A percentile compares a stretch with the other conserved stretches of the same genome.
phyloP scores from a whole-genome alignment of 2,329 filamentous ascomycete species.

The Verticillium alfalfae region DNA sequence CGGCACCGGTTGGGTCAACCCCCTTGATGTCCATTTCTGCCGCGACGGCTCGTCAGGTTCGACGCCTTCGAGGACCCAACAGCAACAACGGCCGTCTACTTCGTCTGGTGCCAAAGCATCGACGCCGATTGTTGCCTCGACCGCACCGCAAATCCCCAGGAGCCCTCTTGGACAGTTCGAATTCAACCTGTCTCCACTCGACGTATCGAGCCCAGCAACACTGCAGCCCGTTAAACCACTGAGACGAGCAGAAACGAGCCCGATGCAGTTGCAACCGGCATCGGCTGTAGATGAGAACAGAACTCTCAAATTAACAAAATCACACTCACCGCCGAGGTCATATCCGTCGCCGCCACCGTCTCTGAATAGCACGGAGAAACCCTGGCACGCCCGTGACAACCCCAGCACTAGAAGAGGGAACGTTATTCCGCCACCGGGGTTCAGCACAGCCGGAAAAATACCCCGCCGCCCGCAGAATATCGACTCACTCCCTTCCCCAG shows the following conservation, averaged over 20 bases:
- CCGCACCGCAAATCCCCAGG: conserved; percentile 20
- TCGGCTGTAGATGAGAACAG: neutral
- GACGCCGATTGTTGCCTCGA: conserved; percentile 5
- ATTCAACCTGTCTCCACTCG: conserved; percentile 20
- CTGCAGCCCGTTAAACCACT: neutral
- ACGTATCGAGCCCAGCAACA: neutral
- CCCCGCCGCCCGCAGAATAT: conserved; percentile 31
- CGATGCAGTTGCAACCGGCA: neutral
- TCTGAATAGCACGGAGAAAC: conserved; percentile 20
- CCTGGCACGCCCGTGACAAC: neutral
- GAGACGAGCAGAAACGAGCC: neutral
- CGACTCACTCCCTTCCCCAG: conserved; percentile 29
- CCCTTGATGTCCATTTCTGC: conserved; percentile 40
- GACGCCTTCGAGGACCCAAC: neutral
- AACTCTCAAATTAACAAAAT: neutral
- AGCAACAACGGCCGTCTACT: conserved; percentile 3
- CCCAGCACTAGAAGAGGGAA: neutral
- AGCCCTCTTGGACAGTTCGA: conserved; percentile 36
- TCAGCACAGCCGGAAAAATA: neutral
- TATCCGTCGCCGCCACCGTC: conserved; percentile 33
- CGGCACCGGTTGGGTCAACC: conserved; percentile 37
- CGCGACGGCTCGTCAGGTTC: conserved; percentile 15
- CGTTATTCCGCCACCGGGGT: neutral
- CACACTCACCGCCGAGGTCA: conserved; percentile 9
- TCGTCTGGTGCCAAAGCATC: neutral